Base-by-base conservation (phyloP, 1,284 basidiomycete genomes). In the Xerocomus minutiporus region DNA sequence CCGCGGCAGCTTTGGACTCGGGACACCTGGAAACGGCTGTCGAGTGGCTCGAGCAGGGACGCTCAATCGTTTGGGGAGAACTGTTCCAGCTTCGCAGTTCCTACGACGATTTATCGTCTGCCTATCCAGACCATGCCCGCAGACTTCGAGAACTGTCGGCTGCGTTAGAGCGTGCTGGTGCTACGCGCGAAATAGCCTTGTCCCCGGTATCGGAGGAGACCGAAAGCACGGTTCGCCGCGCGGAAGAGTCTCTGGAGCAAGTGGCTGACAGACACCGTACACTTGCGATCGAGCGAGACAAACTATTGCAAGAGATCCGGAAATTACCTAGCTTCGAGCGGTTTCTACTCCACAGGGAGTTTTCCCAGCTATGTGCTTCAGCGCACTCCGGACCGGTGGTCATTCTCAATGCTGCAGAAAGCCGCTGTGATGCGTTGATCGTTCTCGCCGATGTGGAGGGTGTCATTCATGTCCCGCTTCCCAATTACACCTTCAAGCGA, bases 1-100 rank as follows among this genome's bases (percentile, higher is more conserved):
- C 54, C 3, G 48, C 54, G 2, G 32, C 38, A 5, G 48, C 48
- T 36, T 32, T 55, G n/a, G 47, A 46, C 8, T n/a, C 7, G 3
- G 54, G 55, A 7, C 13, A 8, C 2, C 36, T 20, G 5, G 54
- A 56, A 38, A 55, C 25, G 4, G 54, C 54, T 5, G 43, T 57
- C 4, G 55, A 56, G 20, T 57, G 50, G 55, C 55, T 54, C 7
- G 53, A 54, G n/a, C 52, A 54, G 44, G 52, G 53, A 15, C 47
- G 54, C 5, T 55, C 52, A 7, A 38, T 55, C 15, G 42, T 55
- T n/a, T 56, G 46, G 53, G 48, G 54, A 8, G 41, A 54, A n/a
- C 12, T 47, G 5, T 55, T 51, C 45, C 44, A 48, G 31, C 54
- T 56, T n/a, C 54, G 54, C n/a, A 56, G 34, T 8, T 34, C 54